These are phyloP conservation scores for Persicaria tinctoria DNA, from an alignment of 148 eudicot genomes.

Conservation along the genomic window DNA sequence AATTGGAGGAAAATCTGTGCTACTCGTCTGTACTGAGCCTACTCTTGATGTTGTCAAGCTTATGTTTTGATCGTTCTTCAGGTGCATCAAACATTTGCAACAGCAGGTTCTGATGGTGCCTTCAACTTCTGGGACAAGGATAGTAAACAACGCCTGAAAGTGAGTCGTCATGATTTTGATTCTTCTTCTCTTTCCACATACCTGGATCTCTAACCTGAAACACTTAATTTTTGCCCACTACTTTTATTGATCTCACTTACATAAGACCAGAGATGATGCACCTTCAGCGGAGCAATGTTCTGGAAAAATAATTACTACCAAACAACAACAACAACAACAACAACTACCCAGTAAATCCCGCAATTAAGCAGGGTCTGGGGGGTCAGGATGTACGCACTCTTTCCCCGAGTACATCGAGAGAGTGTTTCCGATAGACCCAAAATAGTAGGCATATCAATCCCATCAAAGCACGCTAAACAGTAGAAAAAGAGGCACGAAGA, in stretches of 20 bases:
- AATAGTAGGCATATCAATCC: too few species aligned
- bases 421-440: too few species aligned
- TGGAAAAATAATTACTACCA: neutral
- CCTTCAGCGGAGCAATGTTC: neutral
- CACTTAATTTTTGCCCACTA: neutral
- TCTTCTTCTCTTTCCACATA: neutral
- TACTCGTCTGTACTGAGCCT: neutral
- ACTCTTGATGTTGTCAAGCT: neutral
- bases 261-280: neutral
- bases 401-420: too few species aligned
- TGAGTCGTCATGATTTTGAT: conserved; percentile 10
- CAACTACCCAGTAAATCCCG: too few species aligned
- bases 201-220: conserved; percentile 7
- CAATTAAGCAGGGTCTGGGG: too few species aligned
- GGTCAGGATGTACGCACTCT: too few species aligned
- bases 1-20: neutral
- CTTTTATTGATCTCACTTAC: neutral
- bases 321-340: too few species aligned
- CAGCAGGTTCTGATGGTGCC: conserved; percentile 95
- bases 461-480: too few species aligned
- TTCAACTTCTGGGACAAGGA: conserved; percentile 98
- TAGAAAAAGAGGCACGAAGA: too few species aligned
- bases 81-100: conserved; percentile 92
- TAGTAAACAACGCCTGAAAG: conserved; percentile 96
- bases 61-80: conserved; percentile 17